These are phyloP conservation scores for Voacanga thouarsii DNA, from an alignment of 257 asterid species.

Conservation along the genomic window DNA sequence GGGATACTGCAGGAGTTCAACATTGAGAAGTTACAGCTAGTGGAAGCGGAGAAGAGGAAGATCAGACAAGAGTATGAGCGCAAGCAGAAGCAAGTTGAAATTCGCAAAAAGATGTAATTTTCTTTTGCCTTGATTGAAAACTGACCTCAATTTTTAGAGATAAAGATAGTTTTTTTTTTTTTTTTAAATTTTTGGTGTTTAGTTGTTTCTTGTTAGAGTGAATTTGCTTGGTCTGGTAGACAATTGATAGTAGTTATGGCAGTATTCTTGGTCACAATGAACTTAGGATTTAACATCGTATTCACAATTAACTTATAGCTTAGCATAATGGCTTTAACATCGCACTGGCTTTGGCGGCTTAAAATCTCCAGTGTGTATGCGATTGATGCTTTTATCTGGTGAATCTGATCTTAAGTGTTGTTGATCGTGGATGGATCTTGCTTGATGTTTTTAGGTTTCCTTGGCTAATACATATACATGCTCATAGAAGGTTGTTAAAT, in stretches of 20 bases:
- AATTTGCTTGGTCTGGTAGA: not conserved
- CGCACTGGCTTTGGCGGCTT: not conserved
- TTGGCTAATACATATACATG: no score
- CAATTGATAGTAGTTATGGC: not conserved
- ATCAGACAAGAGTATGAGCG: constrained; percentile 91
- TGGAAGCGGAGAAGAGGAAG: constrained; percentile 98
- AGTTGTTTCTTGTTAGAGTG: not conserved
- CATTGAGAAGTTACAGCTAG: constrained; percentile 92
- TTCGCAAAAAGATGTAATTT: constrained; percentile 77
- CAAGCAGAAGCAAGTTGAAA: constrained; percentile 85
- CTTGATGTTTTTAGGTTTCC: not conserved
- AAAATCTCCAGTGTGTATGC: not conserved
- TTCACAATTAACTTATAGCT: not conserved
- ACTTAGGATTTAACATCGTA: not conserved
- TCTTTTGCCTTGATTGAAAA: not conserved
- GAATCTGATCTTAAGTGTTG: not conserved
- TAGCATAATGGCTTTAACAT: not conserved
- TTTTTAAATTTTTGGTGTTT: no score
- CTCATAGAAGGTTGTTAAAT: not conserved
- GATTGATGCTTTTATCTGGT: not conserved
- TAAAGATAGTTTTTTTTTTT: not conserved
- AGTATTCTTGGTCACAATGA: not conserved
- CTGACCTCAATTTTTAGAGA: not conserved
- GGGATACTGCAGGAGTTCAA: constrained; percentile 69
- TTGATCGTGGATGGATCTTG: not conserved